Evolutionary conservation across 805 yeast species (phyloP), one percentile per base, ranked within the genome.

Genomic region (Saturnispora besseyi): DNA sequence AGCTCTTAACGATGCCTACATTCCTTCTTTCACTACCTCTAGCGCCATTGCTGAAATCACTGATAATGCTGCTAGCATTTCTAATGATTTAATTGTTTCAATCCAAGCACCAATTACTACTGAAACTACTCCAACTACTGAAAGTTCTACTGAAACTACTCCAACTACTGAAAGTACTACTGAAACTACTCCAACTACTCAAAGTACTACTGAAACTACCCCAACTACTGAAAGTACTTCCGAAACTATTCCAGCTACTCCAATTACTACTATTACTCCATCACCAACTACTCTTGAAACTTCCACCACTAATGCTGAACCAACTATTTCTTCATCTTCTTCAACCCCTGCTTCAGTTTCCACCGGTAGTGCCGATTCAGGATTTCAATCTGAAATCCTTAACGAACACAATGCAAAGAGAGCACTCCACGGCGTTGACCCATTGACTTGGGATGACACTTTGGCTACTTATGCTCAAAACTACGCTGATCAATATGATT

Each of bases 371-470:
- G 32, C 60, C 47, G 30, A 57, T 47, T 56, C 59, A n/a, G 57
- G 41, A 24, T 62, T 63, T 44, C 53, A 57, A 15, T 36, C 55
- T 5, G 62, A 65, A 32, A 77, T 84, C 52, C 70, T 86, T 52
- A 65, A 66, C 51, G 81, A 73, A 52, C 91, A 84, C 72, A 84
- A 85, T 64, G 57, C 58, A 29, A 74, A 78, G 60, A 75, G 90
- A 67, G 71, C 78, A 10, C 57, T 63, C 13, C 88, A 82, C 65
- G 63, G 71, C 11, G 84, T 73, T 30, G 65, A 67, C 3, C 63
- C 65, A 10, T 67, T 87, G 52, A 48, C 69, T 2, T 87, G 95
- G 93, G 76, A 77, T 51, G 56, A 66, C 7, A 64, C 70, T 0
- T 64, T 81, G 7, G 80, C 77, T 44, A 42, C 62, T 8, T 78